Base-by-base conservation (phyloP, 495 filamentous ascomycete species). In the Eremomyces bilateralis region DNA sequence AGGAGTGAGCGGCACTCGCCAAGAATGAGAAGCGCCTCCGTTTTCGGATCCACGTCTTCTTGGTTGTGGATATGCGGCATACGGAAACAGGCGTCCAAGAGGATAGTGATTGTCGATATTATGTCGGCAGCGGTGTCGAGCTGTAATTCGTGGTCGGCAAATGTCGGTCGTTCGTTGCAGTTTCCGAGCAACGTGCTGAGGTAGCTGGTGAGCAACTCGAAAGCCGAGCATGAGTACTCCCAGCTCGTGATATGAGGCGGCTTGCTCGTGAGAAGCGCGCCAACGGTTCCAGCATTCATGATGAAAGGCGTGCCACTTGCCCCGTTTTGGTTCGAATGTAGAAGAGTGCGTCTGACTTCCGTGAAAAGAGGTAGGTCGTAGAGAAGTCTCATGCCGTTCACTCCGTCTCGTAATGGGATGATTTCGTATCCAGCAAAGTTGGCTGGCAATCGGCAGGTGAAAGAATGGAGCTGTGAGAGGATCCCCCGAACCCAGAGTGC, bases 341-440 rank as follows among this genome's bases (percentile, higher is more conserved):
- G 10, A 8, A 8, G 10, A 8, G 8, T 8, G 11, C 15, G 30
- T 8, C 20, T 11, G 33, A 10, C 8, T 10, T 20, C 10, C 3
- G 20, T 11, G 34, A 79, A 64, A 19, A 81, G 51, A 29, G 62
- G 53, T 22, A 75, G 48, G 44, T 64, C 58, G 22, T 39, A 51
- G 0, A 46, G 54, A 2, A 81, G 54, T 29, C 56, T 48, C 39
- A 81, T 66, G 8, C 53, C 64, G 42, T 82, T 80, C 21, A 65
- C 66, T 44, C 88, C 80, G 31, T 91, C 81, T n/a, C n/a, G n/a
- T n/a, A n/a, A n/a, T n/a, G n/a, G n/a, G 42, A 75, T 67, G 3
- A 76, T 69, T 37, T 72, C 63, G 45, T 91, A 92, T 6, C 64
- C 71, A 19, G 52, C 56, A 45, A 77, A 91, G 30, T 59, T 50